Base-by-base conservation (phyloP, 139 green algal genomes). In the Coccomyxa sp. region DNA sequence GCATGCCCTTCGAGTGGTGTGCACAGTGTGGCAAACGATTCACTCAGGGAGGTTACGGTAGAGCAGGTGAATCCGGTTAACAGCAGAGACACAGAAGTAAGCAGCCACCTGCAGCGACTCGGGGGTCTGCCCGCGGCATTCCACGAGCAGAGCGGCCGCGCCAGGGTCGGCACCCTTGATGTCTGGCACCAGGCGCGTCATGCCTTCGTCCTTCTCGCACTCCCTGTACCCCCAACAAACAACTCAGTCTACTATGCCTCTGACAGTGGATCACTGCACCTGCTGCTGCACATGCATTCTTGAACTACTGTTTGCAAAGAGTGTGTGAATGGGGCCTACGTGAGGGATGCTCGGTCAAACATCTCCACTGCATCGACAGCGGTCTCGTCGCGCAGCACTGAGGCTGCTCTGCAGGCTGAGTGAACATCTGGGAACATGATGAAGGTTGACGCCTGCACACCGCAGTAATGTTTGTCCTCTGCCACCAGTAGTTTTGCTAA, bases 341-440 rank as follows among this genome's bases (percentile, higher is more conserved):
- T 85, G 79, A 92, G 85, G 27, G 81, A 84, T 31, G 91, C 90
- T 25, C 93, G 89, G 90, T 99, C 96, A 89, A 99, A 99, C 76
- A 99, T 90, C 93, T 99, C 96, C 77, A 99, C 96, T 12, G 96
- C 96, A 83, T 99, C 96, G n/a, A 98, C 95, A 0, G 87, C 87
- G 0, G 96, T 98, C 88, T 97, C 88, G 51, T 92, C 85, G 28
- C 96, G 88, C 82, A 99, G 93, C 66, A 98, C 90, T 32, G 91
- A 89, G 4, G 92, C 88, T 15, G 89, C 94, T 58, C 68, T 80
- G 91, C 95, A 98, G 12, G 95, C 96, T 7, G 92, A 85, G 59
- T 93, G 85, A 60, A 98, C 89, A 85, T 97, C 91, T 4, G 95
- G 95, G 89, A 98, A 98, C 78, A 98, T 89, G 60, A 98, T 91